phyloP scores from a whole-genome alignment of 108 stramenopile genomes.

The Skeletonema menzelii region DNA sequence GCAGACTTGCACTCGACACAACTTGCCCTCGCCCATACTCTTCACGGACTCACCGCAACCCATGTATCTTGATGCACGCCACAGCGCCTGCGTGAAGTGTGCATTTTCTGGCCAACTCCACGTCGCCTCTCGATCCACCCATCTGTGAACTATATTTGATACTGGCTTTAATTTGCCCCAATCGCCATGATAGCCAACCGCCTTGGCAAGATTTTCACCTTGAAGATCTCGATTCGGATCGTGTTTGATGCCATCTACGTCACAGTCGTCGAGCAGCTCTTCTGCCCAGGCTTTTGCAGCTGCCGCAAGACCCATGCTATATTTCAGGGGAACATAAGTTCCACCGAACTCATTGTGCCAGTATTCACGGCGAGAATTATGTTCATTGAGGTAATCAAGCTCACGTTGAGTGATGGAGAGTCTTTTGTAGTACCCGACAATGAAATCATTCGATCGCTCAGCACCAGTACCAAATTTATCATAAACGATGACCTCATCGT shows the following conservation, averaged over 20 bases:
- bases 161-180: constrained; percentile 39
- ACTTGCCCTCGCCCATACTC: constrained; percentile 14
- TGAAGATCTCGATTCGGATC: constrained; percentile 13
- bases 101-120: constrained; percentile 31
- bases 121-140: constrained; percentile 39
- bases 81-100: constrained; percentile 42
- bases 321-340: constrained; percentile 32
- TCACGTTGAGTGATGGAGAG: constrained; percentile 29
- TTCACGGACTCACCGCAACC: constrained; percentile 35
- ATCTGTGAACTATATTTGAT: constrained; percentile 31
- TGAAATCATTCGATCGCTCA: constrained; percentile 17
- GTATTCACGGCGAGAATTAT: constrained; percentile 34
- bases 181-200: neutral
- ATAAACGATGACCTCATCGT: constrained; percentile 38
- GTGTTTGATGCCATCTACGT: constrained; percentile 33
- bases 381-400: constrained; percentile 31
- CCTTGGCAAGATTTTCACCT: constrained; percentile 45
- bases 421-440: constrained; percentile 30
- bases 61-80: constrained; percentile 20
- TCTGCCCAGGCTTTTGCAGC: constrained; percentile 29
- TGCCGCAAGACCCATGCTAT: constrained; percentile 15
- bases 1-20: constrained; percentile 39
- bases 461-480: constrained; percentile 25
- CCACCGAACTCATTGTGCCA: constrained; percentile 10
- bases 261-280: constrained; percentile 28